Evolutionary conservation across 768 basidiomycete species (phyloP), one percentile per base, ranked within the genome.

Genomic region (Dentipellis sp.): DNA sequence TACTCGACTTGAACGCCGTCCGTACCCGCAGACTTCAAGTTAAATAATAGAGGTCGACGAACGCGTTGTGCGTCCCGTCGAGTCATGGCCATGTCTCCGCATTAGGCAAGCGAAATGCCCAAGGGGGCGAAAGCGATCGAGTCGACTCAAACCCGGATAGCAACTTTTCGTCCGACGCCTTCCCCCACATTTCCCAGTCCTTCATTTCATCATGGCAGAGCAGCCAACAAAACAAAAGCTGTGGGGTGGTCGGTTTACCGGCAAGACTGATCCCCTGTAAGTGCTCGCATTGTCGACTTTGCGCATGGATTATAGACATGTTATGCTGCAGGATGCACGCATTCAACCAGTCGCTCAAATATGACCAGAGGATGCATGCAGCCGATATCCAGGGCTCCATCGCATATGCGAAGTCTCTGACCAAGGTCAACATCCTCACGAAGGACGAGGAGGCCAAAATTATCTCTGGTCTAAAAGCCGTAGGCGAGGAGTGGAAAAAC

Each of bases 311-410:
- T 49, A 54, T 58, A 59, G 52, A 53, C 59, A 50, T 53, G 36
- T 66, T 55, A 38, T 57, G 37, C 40, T 52, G 38, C 29, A 95
- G 93, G 47, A 98, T 98, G 95, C 92, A 97, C 70, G 88, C 84
- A 34, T 98, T 95, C 76, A 98, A 97, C 69, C 92, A 97, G 69
- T 97, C 94, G 22, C 77, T 99, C 63, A 84, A 81, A 60, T 99
- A 97, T 71, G 95, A 98, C 69, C 83, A 90, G 68, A 81, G 91
- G 42, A 97, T 99, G 94, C 82, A 94, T 67, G 80, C 82, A 10
- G 93, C 83, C 22, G 97, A 99, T 64, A 88, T 98, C 62, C 79
- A 77, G 55, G 95, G 95, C 1, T 98, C 95, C 16, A 94, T 97
- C 66, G 95, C 97, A 3, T 97, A 97, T 68, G 85, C 97, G 34